These are phyloP conservation scores for Lachancea sp. DNA, from an alignment of 805 yeast genomes.

Conservation along the genomic window DNA sequence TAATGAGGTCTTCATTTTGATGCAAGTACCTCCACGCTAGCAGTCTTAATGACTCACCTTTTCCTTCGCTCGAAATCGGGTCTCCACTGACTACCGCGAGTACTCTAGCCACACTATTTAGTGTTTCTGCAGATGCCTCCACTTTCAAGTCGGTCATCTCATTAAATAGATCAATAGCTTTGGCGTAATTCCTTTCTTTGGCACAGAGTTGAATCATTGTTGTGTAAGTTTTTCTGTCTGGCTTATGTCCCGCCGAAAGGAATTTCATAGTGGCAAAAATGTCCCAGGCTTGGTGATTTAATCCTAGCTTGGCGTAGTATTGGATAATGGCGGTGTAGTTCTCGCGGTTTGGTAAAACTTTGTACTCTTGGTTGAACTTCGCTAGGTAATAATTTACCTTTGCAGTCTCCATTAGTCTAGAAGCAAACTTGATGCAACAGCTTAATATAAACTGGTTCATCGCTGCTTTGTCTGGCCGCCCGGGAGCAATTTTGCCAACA, in stretches of 20 bases:
- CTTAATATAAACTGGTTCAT: slow-evolving; percentile 22
- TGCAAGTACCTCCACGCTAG: slow-evolving; percentile 74
- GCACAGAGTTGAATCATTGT: slow-evolving; percentile 64
- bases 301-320: slow-evolving; percentile 18
- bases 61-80: slow-evolving; percentile 26
- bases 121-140: slow-evolving; percentile 19
- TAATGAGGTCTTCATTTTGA: slow-evolving; percentile 43
- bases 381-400: slow-evolving; percentile 24
- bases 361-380: slow-evolving; percentile 22
- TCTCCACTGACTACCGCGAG: slow-evolving; percentile 28
- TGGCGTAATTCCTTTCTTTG: slow-evolving; percentile 57
- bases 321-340: slow-evolving; percentile 28
- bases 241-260: slow-evolving; percentile 55
- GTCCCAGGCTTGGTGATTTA: slow-evolving; percentile 49
- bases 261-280: slow-evolving; percentile 85
- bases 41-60: slow-evolving; percentile 23
- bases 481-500: not conserved
- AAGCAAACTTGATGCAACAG: slow-evolving; percentile 23
- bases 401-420: slow-evolving; percentile 16
- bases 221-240: slow-evolving; percentile 62
- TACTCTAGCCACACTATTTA: slow-evolving; percentile 20
- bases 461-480: not conserved
- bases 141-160: slow-evolving; percentile 47
- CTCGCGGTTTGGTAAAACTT: slow-evolving; percentile 24
- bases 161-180: slow-evolving; percentile 65